A percentile compares a stretch with the other conserved stretches of the same genome.
phyloP scores from a whole-genome alignment of 2,329 filamentous ascomycete genomes.

The Zasmidium cellare region DNA sequence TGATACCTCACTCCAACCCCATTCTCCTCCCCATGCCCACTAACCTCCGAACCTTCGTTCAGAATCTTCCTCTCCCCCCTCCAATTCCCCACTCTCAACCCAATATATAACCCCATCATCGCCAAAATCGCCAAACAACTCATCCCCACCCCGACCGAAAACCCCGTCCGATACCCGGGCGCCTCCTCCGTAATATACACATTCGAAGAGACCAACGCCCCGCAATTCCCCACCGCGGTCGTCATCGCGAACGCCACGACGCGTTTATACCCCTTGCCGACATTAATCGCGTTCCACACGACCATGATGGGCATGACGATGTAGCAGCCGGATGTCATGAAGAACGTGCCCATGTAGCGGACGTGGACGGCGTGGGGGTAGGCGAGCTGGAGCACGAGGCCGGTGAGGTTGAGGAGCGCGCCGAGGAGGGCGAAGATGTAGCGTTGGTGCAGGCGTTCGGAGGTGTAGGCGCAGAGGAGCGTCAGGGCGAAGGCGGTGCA shows the following conservation, averaged over 20 bases:
- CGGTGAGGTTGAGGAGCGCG: conserved; percentile 35
- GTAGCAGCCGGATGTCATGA: conserved; percentile 30
- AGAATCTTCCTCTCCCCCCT: not conserved
- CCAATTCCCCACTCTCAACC: conserved; percentile 5
- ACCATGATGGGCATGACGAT: conserved; percentile 38
- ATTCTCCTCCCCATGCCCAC: not conserved
- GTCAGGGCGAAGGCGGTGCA: conserved; percentile 10
- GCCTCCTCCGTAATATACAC: conserved; percentile 12
- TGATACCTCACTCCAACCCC: too few species aligned
- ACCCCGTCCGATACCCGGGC: conserved; percentile 17
- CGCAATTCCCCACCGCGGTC: conserved; percentile 18
- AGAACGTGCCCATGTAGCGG: conserved; percentile 40
- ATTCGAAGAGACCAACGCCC: conserved; percentile 13
- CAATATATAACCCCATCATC: conserved; percentile 23
- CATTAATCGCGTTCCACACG: conserved; percentile 42
- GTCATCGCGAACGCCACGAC: conserved; percentile 27
- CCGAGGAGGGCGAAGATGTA: conserved; percentile 40
- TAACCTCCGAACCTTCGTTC: not conserved
- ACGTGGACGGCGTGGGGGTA: conserved; percentile 27
- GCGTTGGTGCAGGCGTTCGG: conserved; percentile 28
- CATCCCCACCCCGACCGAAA: conserved; percentile 23
- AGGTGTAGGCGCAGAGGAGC: conserved; percentile 26
- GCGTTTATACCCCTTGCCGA: conserved; percentile 35
- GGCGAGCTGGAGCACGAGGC: conserved; percentile 33
- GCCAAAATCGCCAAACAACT: conserved; percentile 15